A percentile compares a stretch with the other conserved stretches of the same genome.
Conservation (phyloP, 1,139 yeast genomes). For the Hanseniaspora gamundiae region DNA sequence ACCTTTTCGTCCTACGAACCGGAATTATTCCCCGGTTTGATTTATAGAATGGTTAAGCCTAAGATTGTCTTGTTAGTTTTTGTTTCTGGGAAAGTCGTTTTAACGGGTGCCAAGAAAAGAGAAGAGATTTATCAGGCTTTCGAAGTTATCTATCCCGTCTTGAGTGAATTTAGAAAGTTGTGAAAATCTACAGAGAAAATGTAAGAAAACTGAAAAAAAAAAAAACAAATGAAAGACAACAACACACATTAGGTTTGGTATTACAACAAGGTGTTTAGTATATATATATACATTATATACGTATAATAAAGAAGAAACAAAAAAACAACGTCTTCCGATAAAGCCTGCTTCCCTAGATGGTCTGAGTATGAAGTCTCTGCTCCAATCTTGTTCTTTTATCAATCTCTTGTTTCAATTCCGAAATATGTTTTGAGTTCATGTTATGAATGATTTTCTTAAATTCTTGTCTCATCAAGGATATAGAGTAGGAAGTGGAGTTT, state of each 20-base stretch:
- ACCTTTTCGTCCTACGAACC: slow-evolving; percentile 98
- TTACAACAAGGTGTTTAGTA: no score
- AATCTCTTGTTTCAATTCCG: neutral
- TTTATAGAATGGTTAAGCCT: slow-evolving; percentile 99
- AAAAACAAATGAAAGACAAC: neutral
- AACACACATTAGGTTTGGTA: no score
- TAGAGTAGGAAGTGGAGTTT: neutral
- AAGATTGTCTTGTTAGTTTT: slow-evolving; percentile 90
- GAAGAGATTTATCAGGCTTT: slow-evolving; percentile 97
- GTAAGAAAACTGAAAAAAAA: neutral
- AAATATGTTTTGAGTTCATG: neutral
- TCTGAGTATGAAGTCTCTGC: neutral
- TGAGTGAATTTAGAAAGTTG: slow-evolving; percentile 88
- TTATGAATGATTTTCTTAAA: slow-evolving; percentile 1
- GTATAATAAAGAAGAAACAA: no score
- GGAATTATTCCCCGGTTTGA: slow-evolving; percentile 93
- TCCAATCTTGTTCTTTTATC: neutral
- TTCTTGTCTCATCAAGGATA: slow-evolving; percentile 1
- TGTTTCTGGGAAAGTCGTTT: slow-evolving; percentile 93
- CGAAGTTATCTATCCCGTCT: slow-evolving; percentile 94
- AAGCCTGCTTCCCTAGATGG: neutral
- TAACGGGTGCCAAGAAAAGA: slow-evolving; percentile 98
- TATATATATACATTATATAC: no score
- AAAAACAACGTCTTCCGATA: no score
- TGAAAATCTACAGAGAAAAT: no score